Base-by-base conservation (phyloP, 495 filamentous ascomycete species). In the Talaromyces liani region DNA sequence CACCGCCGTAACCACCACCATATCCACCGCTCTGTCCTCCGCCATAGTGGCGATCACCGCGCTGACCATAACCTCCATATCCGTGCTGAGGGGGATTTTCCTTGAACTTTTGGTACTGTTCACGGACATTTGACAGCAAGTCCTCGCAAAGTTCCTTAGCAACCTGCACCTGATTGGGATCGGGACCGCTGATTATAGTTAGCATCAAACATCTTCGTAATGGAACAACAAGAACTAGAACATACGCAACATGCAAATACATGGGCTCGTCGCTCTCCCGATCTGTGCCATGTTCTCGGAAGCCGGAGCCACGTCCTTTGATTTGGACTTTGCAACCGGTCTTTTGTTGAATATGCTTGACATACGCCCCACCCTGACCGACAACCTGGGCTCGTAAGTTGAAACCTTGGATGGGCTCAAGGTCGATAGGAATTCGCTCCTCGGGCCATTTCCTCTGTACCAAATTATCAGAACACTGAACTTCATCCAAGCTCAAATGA, bases 341-440 rank as follows among this genome's bases (percentile, higher is more conserved):
- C 73, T 95, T 91, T 70, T 91, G 86, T 72, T 98, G 93, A 68
- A 98, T 97, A 69, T 97, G 91, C 75, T 98, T 98, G 49, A 98
- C 94, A 69, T 97, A 96, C 24, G 88, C 85, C 59, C 94, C 94
- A 36, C 91, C 90, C 68, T 93, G 90, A 20, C 94, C 94, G 59
- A 98, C 94, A 53, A 98, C 92, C 69, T 96, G 91, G 53, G 94
- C 94, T 62, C 94, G 87, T 51, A 98, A 80, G 66, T 98, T 98
- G 77, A 98, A 98, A n/a, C 94, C 94, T 22, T 87, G 90, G 55
- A 97, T 85, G 1, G 92, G 89, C 65, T 98, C 93, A 29, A 98
- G 86, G 61, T 88, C 84, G 65, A 98, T 91, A 8, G 91, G 87
- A 64, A 98, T 95, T 63, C 88, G 89, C 74, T 97, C 92, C 69